Base-by-base conservation (phyloP, 1,284 basidiomycete genomes). In the Microbotryum violaceum region DNA sequence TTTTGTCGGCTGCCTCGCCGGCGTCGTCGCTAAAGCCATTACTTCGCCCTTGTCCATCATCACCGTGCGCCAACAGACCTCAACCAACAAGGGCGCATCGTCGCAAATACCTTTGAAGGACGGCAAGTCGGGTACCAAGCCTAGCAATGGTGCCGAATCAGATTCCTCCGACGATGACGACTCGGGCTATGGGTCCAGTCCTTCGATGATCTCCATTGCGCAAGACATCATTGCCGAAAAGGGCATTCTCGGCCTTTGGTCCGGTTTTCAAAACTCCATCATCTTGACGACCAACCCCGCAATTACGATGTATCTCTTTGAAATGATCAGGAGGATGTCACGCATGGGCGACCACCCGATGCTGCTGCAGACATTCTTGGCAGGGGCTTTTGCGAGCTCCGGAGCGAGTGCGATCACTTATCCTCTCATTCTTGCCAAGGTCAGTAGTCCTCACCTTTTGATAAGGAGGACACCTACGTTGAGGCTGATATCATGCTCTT, bases 21-120 rank as follows among this genome's bases (percentile, higher is more conserved):
- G 79, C 0, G 67, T 78, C 29, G 62, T 75, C 2, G 75, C 76
- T 16, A 75, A 78, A 50, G 74, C 75, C 45, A 71, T 78, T 55
- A 76, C 76, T 2, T 72, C 77, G n/a, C 79, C 79, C 2, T 70
- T 79, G 25, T 77, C 75, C n/a, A 78, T 78, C 56, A 75, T 80
- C 27, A 77, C 76, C 9, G 77, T 79, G 1, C 64, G 79, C 14
- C 75, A 77, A 62, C 79, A 79, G 69, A 74, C 78, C 6, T 50
- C 62, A 25, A 62, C 59, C 12, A 58, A 61, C 49, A 58, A 62
- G 47, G 56, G 46, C 29, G 58, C 48, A 52, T 60, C 55, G 63
- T 66, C 16, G 27, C 25, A 29, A 12, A n/a, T 10, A 54, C 23
- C 46, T 53, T 48, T 42, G 50, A 42, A 18, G 42, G 48, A 12